Base-by-base conservation (phyloP, 225 moss, liverwort and hornwort species). In the Takakia lepidozioides region DNA sequence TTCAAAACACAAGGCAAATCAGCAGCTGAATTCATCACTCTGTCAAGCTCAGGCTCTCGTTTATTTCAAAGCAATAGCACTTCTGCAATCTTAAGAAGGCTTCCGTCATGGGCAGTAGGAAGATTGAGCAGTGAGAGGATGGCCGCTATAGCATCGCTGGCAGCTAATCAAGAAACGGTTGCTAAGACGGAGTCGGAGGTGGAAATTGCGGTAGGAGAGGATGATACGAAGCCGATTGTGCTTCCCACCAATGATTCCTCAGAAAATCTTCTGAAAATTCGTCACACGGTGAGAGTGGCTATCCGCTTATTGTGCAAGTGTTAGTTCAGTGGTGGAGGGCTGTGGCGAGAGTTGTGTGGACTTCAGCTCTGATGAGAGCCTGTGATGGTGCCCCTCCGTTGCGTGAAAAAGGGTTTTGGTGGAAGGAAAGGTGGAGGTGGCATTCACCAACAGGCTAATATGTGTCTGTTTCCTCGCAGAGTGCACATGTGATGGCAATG, bases 401-500 rank as follows among this genome's bases (percentile, higher is more conserved):
- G n/a, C n/a, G n/a, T n/a, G n/a, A n/a, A n/a, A 56, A 18, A 16
- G n/a, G 3, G 18, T 51, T 23, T 38, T 21, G 2, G 5, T 48
- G 27, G 9, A 25, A 11, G 16, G 47, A 18, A 15, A 18, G 47
- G 4, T 25, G 1, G 15, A 21, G 18, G 27, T 23, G 26, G 22
- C 19, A 4, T 21, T 19, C 7, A 14, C 24, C n/a, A 2, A 20
- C 43, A 5, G 1, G 47, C 8, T 34, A n/a, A 13, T 2, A 9
- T 41, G 32, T 49, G 11, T 26, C 26, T 42, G 50, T 37, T 49
- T 51, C 53, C 14, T 44, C 43, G 29, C 75, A 95, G 91, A 85
- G 87, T 54, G 95, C 95, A 25, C 95, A 98, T 37, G 91, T 98
- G 37, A 64, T 98, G 76, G 95, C 95, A 29, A 98, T 98, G 95